phyloP scores from a whole-genome alignment of 768 basidiomycete species.

The Tulasnella sp. region DNA sequence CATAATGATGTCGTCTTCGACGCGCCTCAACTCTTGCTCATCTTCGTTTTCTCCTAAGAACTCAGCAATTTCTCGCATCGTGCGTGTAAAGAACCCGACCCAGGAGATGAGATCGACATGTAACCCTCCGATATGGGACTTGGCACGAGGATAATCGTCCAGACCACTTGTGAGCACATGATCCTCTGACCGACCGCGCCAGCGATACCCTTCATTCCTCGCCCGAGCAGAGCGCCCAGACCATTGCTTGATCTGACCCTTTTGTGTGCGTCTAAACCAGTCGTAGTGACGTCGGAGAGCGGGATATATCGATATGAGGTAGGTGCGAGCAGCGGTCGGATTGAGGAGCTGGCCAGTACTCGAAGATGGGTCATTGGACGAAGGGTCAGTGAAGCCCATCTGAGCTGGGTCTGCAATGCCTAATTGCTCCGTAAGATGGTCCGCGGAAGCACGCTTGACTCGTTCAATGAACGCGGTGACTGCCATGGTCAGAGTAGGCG shows the following conservation, averaged over 20 bases:
- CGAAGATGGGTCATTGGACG: conserved; percentile 5
- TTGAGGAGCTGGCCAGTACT: conserved; percentile 32
- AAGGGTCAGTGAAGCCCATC: conserved; percentile 33
- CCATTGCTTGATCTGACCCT: conserved; percentile 89
- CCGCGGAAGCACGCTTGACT: conserved; percentile 38
- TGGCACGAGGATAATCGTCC: conserved; percentile 92
- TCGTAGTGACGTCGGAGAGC: conserved; percentile 86
- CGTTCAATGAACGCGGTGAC: conserved; percentile 82
- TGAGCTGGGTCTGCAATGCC: conserved; percentile 42
- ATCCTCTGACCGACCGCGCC: conserved; percentile 77
- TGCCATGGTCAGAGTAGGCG: conserved; percentile 89
- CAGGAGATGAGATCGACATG: conserved; percentile 90
- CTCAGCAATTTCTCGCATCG: conserved; percentile 83
- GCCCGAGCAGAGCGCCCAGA: conserved; percentile 63
- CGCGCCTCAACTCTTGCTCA: conserved; percentile 57
- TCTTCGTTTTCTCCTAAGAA: conserved; percentile 85
- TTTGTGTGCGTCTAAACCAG: conserved; percentile 92
- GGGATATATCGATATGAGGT: conserved; percentile 69
- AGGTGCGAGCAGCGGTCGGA: conserved; percentile 51
- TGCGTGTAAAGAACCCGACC: conserved; percentile 93
- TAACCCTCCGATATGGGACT: conserved; percentile 81
- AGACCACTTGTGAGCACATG: conserved; percentile 91
- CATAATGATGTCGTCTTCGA: conserved; percentile 67
- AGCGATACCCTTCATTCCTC: conserved; percentile 84
- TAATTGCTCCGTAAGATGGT: conserved; percentile 52